Base-by-base conservation (phyloP, 2,329 filamentous ascomycete genomes). In the Tolypocladium capitatum region DNA sequence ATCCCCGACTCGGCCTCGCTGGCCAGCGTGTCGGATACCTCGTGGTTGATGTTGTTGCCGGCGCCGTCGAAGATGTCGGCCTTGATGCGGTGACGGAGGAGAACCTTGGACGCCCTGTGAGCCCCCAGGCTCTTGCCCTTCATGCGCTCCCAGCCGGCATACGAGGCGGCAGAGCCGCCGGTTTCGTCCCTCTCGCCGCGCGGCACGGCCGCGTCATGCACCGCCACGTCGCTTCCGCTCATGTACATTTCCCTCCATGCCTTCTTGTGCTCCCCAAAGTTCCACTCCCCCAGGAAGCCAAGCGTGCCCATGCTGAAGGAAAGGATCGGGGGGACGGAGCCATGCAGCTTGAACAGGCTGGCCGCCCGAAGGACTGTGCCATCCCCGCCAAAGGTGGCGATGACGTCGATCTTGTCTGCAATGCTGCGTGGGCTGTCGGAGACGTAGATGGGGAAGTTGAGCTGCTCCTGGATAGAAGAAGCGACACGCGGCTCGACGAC, bases 231-330 rank as follows among this genome's bases (percentile, higher is more conserved):
- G 52, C 74, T 77, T 2, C 77, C 77, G 56, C 75, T 79, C 85
- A 95, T 94, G 68, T 94, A 96, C 46, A 92, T 87, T 61, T 96
- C 87, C 44, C 88, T 74, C 69, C 94, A 95, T 0, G 92, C 92
- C 44, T 86, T 78, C 67, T 95, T 95, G 68, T 94, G 87, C 58
- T 97, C 90, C 7, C 75, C 74, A 62, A 97, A 97, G 58, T 92
- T 94, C 90, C 91, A 98, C 66, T 97, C 91, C 16, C 91, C 90
- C 8, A 98, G 69, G 56, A 98, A 98, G 0, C 92, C 92, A 1
- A 98, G 71, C 0, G 91, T 94, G 6, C 92, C 92, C 87, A 98
- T 96, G 62, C 89, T 94, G 61, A 98, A 98, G 1, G 87, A 89
- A 8, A 98, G 72, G 32, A 98, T 85, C 0, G 92, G 92, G 0